phyloP scores from a whole-genome alignment of 352 stramenopile species.

The Stramenopiles sp. region DNA sequence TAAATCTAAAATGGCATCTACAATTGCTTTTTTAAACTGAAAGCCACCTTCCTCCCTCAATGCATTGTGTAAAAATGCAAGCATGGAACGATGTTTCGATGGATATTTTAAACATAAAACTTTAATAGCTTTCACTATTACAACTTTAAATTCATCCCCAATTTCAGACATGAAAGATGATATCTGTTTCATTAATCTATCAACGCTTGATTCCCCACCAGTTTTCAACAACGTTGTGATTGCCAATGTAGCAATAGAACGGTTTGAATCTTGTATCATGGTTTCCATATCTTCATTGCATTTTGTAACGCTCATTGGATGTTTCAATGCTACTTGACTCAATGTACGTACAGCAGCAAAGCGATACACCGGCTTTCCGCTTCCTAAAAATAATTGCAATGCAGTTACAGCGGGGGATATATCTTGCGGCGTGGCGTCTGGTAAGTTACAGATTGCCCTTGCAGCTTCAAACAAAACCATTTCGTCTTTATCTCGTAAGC shows the following conservation, averaged over 20 bases:
- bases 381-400: slow-evolving; percentile 79
- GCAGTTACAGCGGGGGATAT: slow-evolving; percentile 87
- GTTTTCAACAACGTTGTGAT: slow-evolving; percentile 98
- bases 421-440: slow-evolving; percentile 75
- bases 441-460: slow-evolving; percentile 78
- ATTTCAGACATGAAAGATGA: slow-evolving; percentile 96
- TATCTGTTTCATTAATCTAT: slow-evolving; percentile 91
- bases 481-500: slow-evolving; percentile 83
- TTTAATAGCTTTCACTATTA: slow-evolving; percentile 87
- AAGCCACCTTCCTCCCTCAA: slow-evolving; percentile 84
- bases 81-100: slow-evolving; percentile 83
- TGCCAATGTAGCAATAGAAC: slow-evolving; percentile 89
- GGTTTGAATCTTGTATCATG: slow-evolving; percentile 86
- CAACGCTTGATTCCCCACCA: slow-evolving; percentile 79
- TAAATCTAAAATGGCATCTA: slow-evolving; percentile 86
- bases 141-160: slow-evolving; percentile 98
- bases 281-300: slow-evolving; percentile 97
- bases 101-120: slow-evolving; percentile 94
- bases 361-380: slow-evolving; percentile 75
- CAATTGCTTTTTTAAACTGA: slow-evolving; percentile 98
- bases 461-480: slow-evolving; percentile 99
- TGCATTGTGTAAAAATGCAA: slow-evolving; percentile 94
- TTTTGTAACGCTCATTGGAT: slow-evolving; percentile 82
- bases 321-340: slow-evolving; percentile 59
- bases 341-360: slow-evolving; percentile 91